Conservation (phyloP, 1,139 yeast species). For the Eremothecium coryli region DNA sequence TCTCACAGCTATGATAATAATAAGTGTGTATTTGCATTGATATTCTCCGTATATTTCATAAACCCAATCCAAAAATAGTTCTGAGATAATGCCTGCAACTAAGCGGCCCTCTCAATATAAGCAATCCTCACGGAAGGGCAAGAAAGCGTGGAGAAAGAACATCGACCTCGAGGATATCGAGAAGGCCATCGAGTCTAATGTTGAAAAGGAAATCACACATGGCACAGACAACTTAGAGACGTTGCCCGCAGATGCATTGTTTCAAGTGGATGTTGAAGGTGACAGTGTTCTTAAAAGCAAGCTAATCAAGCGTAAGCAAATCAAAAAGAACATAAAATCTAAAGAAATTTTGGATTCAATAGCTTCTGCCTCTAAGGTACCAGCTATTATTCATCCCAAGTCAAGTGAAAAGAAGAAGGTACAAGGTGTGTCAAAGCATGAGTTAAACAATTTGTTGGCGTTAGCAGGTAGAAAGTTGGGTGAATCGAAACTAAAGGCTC, state of each 20-base stretch:
- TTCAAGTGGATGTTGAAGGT: constrained; percentile 66
- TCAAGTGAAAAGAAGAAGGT: constrained; percentile 37
- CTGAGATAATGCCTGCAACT: not conserved
- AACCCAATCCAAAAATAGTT: no score
- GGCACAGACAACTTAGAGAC: constrained; percentile 42
- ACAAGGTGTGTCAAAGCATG: constrained; percentile 61
- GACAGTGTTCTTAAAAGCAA: constrained; percentile 39
- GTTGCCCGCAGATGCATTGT: constrained; percentile 41
- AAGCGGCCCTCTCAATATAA: constrained; percentile 38
- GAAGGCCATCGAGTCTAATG: constrained; percentile 53
- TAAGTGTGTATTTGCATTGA: no score
- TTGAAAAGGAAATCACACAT: constrained; percentile 58
- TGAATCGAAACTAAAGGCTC: constrained; percentile 43
- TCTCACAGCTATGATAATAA: no score
- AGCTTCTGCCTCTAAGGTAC: constrained; percentile 63
- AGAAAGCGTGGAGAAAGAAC: constrained; percentile 92
- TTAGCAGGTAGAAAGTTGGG: constrained; percentile 68
- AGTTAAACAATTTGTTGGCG: constrained; percentile 60
- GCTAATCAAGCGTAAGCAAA: constrained; percentile 34
- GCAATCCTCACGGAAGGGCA: constrained; percentile 84
- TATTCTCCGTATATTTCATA: no score
- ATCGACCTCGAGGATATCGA: constrained; percentile 78
- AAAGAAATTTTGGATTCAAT: constrained; percentile 57
- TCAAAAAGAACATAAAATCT: constrained; percentile 49
- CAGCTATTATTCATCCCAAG: constrained; percentile 44